Evolutionary conservation across 176 grass and related monocot species (phyloP).

Genomic region (Eragrostis nindensis): DNA sequence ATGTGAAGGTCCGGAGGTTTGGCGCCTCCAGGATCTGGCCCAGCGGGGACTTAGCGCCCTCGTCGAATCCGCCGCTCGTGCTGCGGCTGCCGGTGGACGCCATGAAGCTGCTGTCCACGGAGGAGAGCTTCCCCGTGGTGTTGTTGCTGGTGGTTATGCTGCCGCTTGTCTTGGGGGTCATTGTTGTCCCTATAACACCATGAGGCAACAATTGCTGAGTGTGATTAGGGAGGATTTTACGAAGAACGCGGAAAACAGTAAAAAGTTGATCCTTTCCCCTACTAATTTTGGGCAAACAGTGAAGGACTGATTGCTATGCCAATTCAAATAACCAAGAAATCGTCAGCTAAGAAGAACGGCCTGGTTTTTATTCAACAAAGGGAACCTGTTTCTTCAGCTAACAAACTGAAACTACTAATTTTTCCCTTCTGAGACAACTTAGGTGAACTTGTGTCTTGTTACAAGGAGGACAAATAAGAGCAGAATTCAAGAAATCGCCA

Average conservation of each 20-base stretch:
- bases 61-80: constrained; percentile 29
- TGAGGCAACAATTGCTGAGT: background rate
- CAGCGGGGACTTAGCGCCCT: constrained; percentile 33
- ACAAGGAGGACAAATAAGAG: background rate
- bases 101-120: constrained; percentile 51
- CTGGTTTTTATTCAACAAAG: background rate
- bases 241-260: background rate
- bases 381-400: background rate
- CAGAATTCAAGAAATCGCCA: constrained; percentile 23
- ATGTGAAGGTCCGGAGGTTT: constrained; percentile 78
- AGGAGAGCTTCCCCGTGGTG: constrained; percentile 75
- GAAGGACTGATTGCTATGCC: background rate
- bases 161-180: constrained; percentile 65
- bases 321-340: constrained; percentile 12
- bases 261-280: background rate
- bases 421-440: background rate
- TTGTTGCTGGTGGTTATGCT: constrained; percentile 61
- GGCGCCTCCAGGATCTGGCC: constrained; percentile 77
- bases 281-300: background rate
- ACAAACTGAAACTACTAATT: background rate
- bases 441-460: background rate
- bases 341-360: background rate
- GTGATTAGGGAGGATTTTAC: background rate
- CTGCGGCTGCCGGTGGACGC: constrained; percentile 45
- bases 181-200: constrained; percentile 47